Evolutionary conservation across 306 rosid species (phyloP).

Genomic region (Gleditsia sinensis): DNA sequence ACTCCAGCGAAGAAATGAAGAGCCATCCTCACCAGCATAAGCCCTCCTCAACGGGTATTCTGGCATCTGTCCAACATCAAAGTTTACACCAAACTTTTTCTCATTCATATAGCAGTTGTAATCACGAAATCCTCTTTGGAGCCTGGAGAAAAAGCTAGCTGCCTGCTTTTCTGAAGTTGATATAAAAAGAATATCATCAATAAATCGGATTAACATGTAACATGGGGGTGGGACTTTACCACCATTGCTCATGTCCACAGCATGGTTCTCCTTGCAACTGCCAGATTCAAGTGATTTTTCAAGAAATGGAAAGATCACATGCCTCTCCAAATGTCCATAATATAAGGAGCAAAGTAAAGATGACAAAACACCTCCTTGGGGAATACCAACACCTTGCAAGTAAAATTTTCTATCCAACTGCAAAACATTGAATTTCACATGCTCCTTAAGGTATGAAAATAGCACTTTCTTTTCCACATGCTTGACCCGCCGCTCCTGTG

Average conservation of each 20-base stretch:
- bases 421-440: conserved; percentile 77
- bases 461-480: conserved; percentile 48
- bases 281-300: conserved; percentile 46
- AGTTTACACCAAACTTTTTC: conserved; percentile 70
- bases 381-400: conserved; percentile 80
- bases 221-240: conserved; percentile 32
- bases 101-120: conserved; percentile 92
- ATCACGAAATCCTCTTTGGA: conserved; percentile 74
- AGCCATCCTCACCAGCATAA: conserved; percentile 53
- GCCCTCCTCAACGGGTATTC: conserved; percentile 48
- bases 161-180: conserved; percentile 85
- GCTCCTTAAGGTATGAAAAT: conserved; percentile 52
- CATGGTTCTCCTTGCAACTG: conserved; percentile 31
- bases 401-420: conserved; percentile 69
- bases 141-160: conserved; percentile 59
- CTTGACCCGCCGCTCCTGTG: conserved; percentile 49
- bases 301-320: conserved; percentile 74
- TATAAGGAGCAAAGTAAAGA: conserved; percentile 83
- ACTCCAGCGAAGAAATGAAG: conserved; percentile 80
- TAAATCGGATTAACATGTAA: conserved; percentile 61
- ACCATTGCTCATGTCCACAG: conserved; percentile 29
- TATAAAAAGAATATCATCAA: conserved; percentile 80
- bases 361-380: conserved; percentile 92
- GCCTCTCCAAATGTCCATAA: conserved; percentile 74
- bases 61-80: conserved; percentile 50